These are phyloP conservation scores for Punctularia strigosozonata DNA, from an alignment of 768 basidiomycete genomes.

Conservation along the genomic window DNA sequence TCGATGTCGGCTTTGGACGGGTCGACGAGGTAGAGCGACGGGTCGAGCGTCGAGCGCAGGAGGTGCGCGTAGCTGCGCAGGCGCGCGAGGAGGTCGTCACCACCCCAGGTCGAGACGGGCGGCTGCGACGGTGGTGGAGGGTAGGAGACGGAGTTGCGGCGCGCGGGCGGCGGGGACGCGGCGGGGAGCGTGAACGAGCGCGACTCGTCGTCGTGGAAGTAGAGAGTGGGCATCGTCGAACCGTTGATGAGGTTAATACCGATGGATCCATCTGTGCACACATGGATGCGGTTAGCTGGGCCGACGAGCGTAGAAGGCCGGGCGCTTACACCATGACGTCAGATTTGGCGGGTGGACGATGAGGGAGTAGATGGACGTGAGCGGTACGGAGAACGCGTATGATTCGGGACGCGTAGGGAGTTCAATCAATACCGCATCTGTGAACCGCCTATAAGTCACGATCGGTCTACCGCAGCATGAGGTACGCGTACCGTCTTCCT, in stretches of 20 bases:
- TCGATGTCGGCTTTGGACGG: constrained; percentile 91
- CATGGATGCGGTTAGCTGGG: not conserved
- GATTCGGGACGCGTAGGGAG: constrained; percentile 77
- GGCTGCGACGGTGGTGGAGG: constrained; percentile 48
- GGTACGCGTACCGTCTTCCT: constrained; percentile 52
- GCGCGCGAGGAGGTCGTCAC: constrained; percentile 73
- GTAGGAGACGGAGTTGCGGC: constrained; percentile 36
- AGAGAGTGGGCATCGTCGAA: constrained; percentile 76
- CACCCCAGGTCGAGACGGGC: constrained; percentile 61
- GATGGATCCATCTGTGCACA: constrained; percentile 63
- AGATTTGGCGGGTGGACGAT: constrained; percentile 75
- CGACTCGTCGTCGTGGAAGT: constrained; percentile 97
- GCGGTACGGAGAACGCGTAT: constrained; percentile 90
- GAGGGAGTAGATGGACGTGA: constrained; percentile 83
- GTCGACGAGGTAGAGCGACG: constrained; percentile 82
- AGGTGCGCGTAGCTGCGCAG: constrained; percentile 70
- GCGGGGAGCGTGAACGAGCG: constrained; percentile 47
- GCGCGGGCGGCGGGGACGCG: constrained; percentile 25
- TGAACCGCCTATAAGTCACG: constrained; percentile 4
- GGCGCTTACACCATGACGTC: constrained; percentile 67
- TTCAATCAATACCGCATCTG: constrained; percentile 80
- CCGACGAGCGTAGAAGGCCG: constrained; percentile 6
- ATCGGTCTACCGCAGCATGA: not conserved
- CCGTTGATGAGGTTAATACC: constrained; percentile 83
- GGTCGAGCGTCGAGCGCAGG: constrained; percentile 76